These are phyloP conservation scores for Fragaria iinumae DNA, from an alignment of 306 rosid species.

Conservation along the genomic window DNA sequence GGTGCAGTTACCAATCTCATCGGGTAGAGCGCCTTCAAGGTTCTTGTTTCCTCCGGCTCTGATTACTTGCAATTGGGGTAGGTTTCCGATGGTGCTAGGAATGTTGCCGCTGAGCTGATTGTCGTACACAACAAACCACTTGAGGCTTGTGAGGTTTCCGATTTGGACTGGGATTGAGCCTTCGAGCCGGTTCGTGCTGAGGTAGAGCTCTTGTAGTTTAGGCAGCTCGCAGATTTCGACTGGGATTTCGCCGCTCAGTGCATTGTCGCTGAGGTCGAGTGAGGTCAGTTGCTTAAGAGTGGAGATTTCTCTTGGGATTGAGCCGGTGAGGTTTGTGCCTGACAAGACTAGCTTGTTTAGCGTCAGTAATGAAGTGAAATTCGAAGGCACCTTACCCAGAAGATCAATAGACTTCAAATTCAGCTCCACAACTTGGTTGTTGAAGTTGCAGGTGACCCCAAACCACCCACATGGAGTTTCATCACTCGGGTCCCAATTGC, in stretches of 20 bases:
- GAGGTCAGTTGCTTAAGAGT: slow-evolving; percentile 34
- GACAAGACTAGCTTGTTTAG: slow-evolving; percentile 58
- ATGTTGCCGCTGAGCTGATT: slow-evolving; percentile 64
- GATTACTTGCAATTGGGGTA: slow-evolving; percentile 54
- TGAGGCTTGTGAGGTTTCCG: slow-evolving; percentile 60
- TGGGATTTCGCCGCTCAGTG: slow-evolving; percentile 71
- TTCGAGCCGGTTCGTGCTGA: slow-evolving; percentile 59
- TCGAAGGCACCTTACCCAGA: slow-evolving; percentile 57
- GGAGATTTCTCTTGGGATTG: slow-evolving; percentile 64
- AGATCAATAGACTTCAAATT: slow-evolving; percentile 62
- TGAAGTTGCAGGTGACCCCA: slow-evolving; percentile 70
- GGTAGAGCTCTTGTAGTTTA: slow-evolving; percentile 56
- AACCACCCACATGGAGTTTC: slow-evolving; percentile 78
- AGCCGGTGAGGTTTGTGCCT: slow-evolving; percentile 76
- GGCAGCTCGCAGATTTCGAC: slow-evolving; percentile 42
- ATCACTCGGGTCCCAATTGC: slow-evolving; percentile 60
- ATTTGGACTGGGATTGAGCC: slow-evolving; percentile 67
- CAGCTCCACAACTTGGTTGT: slow-evolving; percentile 49
- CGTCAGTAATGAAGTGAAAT: slow-evolving; percentile 59
- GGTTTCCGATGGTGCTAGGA: slow-evolving; percentile 60
- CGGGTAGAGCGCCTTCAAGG: slow-evolving; percentile 59
- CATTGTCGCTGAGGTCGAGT: slow-evolving; percentile 79
- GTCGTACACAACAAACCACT: slow-evolving; percentile 50
- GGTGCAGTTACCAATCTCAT: slow-evolving; percentile 74
- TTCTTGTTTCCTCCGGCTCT: slow-evolving; percentile 94